These are phyloP conservation scores for Scedosporium boydii DNA, from an alignment of 2,329 filamentous ascomycete genomes.

Conservation along the genomic window DNA sequence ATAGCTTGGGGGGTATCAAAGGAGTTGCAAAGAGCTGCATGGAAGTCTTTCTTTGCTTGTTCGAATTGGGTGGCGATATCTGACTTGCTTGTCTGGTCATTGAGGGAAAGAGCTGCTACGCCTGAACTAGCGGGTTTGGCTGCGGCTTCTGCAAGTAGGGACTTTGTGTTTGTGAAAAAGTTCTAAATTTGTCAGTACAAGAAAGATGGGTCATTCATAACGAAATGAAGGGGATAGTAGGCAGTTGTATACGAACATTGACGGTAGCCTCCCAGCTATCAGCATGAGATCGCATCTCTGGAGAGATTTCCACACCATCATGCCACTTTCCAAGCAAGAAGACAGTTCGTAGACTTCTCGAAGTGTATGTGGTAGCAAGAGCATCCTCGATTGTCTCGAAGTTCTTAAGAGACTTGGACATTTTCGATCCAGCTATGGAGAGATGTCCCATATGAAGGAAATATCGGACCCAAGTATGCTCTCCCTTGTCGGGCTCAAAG, in stretches of 20 bases:
- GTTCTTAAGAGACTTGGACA: conserved; percentile 94
- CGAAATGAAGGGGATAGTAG: neutral
- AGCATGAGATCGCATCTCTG: conserved; percentile 66
- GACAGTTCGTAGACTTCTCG: conserved; percentile 71
- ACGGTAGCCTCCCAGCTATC: conserved; percentile 73
- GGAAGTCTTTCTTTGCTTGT: conserved; percentile 44
- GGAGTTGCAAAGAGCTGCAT: conserved; percentile 63
- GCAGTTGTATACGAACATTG: conserved; percentile 32
- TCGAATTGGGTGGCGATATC: conserved; percentile 21
- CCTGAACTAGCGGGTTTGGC: conserved; percentile 13
- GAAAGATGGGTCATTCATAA: no score
- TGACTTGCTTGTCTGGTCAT: conserved; percentile 14
- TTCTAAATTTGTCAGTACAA: conserved; percentile 29
- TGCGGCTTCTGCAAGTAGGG: conserved; percentile 37
- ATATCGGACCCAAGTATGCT: conserved; percentile 84
- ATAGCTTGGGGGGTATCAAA: conserved; percentile 80
- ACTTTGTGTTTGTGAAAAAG: conserved; percentile 49
- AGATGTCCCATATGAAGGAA: conserved; percentile 94
- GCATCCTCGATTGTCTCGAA: conserved; percentile 90
- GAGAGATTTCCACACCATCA: conserved; percentile 83
- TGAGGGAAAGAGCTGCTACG: conserved; percentile 29
- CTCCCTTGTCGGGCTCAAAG: conserved; percentile 36
- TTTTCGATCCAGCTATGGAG: conserved; percentile 77
- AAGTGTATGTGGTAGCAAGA: conserved; percentile 59
- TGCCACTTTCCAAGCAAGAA: conserved; percentile 87